Conservation (phyloP, 805 yeast genomes). For the Sugiyamaella boreocaroliniensis region DNA sequence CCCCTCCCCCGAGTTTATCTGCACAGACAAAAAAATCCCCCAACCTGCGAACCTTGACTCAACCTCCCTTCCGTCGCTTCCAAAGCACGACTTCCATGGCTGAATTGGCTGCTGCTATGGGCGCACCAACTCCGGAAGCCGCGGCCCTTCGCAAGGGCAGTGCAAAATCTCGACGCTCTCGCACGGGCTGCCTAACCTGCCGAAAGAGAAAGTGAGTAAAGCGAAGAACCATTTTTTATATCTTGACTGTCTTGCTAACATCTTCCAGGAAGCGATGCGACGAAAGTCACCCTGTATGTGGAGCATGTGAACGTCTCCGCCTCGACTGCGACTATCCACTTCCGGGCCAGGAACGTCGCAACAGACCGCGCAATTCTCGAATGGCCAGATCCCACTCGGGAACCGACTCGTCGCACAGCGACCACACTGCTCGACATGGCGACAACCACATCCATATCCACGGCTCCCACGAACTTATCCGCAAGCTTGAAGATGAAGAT, state of each 20-base stretch:
- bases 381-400: not conserved
- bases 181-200: constrained; percentile 68
- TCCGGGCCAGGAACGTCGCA: constrained; percentile 53
- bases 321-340: constrained; percentile 67
- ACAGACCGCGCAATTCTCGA: constrained; percentile 29
- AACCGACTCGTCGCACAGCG: not conserved
- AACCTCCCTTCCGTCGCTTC: constrained; percentile 20
- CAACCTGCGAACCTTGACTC: not conserved
- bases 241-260: not conserved
- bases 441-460: constrained; percentile 2
- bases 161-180: constrained; percentile 14
- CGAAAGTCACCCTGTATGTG: constrained; percentile 59
- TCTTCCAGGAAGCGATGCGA: constrained; percentile 53
- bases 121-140: not conserved
- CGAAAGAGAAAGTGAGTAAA: constrained; percentile 49
- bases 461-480: not conserved
- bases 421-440: not conserved
- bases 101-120: not conserved
- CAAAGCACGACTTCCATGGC: constrained; percentile 28
- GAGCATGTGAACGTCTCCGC: constrained; percentile 59
- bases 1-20: not conserved
- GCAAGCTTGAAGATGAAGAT: not conserved
- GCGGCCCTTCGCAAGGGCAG: not conserved
- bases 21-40: not conserved
- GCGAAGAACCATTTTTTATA: too few relatives aligned